Evolutionary conservation across 225 moss, liverwort and hornwort species (phyloP).

Genomic region (Lunularia cruciata): DNA sequence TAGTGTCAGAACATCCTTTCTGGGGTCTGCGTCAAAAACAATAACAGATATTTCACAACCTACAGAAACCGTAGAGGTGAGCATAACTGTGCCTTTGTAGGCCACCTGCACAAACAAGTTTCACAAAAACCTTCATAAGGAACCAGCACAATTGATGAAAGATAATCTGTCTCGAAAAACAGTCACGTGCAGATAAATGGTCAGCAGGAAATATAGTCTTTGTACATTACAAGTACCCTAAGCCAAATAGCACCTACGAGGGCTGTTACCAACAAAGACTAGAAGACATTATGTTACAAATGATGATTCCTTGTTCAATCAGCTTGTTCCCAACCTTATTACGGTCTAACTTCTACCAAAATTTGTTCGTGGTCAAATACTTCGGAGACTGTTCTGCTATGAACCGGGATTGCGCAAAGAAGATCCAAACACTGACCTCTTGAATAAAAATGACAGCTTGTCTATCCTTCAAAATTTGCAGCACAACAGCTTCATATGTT

Average conservation of each 20-base stretch:
- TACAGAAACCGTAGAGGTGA: slow-evolving; percentile 44
- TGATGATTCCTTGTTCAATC: not conserved
- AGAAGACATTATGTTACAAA: not conserved
- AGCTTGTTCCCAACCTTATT: no score
- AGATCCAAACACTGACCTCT: slow-evolving; percentile 44
- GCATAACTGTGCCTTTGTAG: slow-evolving; percentile 53
- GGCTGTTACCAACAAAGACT: not conserved
- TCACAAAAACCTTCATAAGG: not conserved
- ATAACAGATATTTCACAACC: slow-evolving; percentile 64
- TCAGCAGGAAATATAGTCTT: no score
- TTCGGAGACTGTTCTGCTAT: not conserved
- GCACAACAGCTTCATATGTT: slow-evolving; percentile 64
- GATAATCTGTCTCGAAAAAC: not conserved
- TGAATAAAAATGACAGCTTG: slow-evolving; percentile 69
- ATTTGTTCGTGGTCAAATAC: no score
- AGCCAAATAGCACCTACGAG: no score
- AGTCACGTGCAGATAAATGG: not conserved
- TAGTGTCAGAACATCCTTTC: slow-evolving; percentile 56
- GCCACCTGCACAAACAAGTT: slow-evolving; percentile 60
- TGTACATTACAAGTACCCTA: no score
- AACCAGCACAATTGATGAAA: not conserved
- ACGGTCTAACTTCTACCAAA: no score
- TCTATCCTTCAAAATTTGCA: slow-evolving; percentile 62
- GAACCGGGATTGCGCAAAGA: not conserved
- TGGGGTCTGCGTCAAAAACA: slow-evolving; percentile 65